phyloP scores from a whole-genome alignment of 495 filamentous ascomycete species.

The Penicillium canescens region DNA sequence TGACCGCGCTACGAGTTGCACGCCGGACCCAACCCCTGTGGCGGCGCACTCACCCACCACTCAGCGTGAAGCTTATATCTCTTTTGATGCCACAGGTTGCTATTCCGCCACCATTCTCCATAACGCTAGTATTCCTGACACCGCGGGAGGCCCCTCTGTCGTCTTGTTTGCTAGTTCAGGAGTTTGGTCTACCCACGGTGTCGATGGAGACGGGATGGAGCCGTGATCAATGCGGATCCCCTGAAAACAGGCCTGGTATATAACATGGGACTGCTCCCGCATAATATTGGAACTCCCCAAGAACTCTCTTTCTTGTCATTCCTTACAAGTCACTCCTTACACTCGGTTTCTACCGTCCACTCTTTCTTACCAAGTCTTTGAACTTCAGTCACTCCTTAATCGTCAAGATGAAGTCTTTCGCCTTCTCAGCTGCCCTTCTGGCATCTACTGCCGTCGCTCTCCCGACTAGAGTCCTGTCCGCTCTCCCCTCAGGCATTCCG shows the following conservation, averaged over 20 bases:
- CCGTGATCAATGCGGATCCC: background rate
- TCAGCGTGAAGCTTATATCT: conserved; percentile 8
- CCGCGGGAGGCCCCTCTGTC: background rate
- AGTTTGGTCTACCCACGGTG: background rate
- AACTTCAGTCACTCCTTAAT: conserved; percentile 23
- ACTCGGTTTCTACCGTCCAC: conserved; percentile 28
- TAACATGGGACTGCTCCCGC: background rate
- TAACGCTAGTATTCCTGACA: background rate
- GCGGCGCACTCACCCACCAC: background rate
- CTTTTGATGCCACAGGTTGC: conserved; percentile 8
- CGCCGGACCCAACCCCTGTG: conserved; percentile 7
- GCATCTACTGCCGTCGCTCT: conserved; percentile 25
- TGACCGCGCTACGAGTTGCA: conserved; percentile 7
- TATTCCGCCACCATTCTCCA: background rate
- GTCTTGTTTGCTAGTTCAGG: background rate
- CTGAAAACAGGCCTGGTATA: conserved; percentile 8
- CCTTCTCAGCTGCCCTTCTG: conserved; percentile 23
- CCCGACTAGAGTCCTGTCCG: conserved; percentile 15
- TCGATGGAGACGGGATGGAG: background rate
- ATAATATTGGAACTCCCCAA: conserved; percentile 14
- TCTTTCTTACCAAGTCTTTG: conserved; percentile 24
- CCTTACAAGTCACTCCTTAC: conserved; percentile 23
- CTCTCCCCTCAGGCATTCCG: conserved; percentile 15
- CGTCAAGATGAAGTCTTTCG: conserved; percentile 28
- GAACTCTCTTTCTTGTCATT: conserved; percentile 17